These are phyloP conservation scores for Monosporascus ibericus DNA, from an alignment of 2,329 filamentous ascomycete species.

Conservation along the genomic window DNA sequence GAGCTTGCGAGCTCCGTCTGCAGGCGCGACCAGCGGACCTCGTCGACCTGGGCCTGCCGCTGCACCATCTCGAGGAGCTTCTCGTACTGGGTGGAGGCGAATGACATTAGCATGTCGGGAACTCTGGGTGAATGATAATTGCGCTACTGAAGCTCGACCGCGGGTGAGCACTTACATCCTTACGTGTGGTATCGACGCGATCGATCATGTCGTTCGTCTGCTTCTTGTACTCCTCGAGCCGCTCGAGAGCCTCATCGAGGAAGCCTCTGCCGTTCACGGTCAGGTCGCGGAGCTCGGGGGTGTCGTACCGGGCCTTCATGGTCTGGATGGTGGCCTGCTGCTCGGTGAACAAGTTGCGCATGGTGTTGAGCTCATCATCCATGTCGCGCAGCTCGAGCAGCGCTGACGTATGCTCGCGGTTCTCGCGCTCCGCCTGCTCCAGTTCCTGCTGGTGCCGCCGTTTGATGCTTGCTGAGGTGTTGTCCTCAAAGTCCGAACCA, in stretches of 20 bases:
- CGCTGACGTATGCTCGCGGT: slow-evolving; percentile 57
- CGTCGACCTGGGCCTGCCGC: slow-evolving; percentile 60
- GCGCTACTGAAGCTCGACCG: slow-evolving; percentile 18
- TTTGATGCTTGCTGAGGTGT: slow-evolving; percentile 35
- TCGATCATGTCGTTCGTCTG: slow-evolving; percentile 51
- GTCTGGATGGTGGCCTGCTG: slow-evolving; percentile 44
- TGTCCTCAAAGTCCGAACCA: slow-evolving; percentile 30
- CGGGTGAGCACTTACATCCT: slow-evolving; percentile 37
- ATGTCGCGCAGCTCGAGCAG: slow-evolving; percentile 58
- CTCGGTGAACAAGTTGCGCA: slow-evolving; percentile 51
- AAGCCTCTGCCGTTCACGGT: slow-evolving; percentile 44
- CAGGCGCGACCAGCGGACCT: slow-evolving; percentile 55
- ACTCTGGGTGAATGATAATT: slow-evolving; percentile 17
- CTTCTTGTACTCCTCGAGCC: slow-evolving; percentile 48
- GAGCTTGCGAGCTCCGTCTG: slow-evolving; percentile 57
- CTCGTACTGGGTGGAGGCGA: slow-evolving; percentile 40
- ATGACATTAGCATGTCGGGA: neutral
- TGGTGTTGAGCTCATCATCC: slow-evolving; percentile 55
- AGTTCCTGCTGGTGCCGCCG: slow-evolving; percentile 34
- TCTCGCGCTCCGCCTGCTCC: slow-evolving; percentile 45
- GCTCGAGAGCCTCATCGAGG: slow-evolving; percentile 44
- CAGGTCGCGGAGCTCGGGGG: slow-evolving; percentile 32
- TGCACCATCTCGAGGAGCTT: slow-evolving; percentile 63
- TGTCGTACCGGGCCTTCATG: slow-evolving; percentile 39
- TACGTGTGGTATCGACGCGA: slow-evolving; percentile 51